A percentile compares a stretch with the other conserved stretches of the same genome.
Evolutionary conservation across 2,329 filamentous ascomycete species (phyloP).

Genomic region (Colletotrichum horii): DNA sequence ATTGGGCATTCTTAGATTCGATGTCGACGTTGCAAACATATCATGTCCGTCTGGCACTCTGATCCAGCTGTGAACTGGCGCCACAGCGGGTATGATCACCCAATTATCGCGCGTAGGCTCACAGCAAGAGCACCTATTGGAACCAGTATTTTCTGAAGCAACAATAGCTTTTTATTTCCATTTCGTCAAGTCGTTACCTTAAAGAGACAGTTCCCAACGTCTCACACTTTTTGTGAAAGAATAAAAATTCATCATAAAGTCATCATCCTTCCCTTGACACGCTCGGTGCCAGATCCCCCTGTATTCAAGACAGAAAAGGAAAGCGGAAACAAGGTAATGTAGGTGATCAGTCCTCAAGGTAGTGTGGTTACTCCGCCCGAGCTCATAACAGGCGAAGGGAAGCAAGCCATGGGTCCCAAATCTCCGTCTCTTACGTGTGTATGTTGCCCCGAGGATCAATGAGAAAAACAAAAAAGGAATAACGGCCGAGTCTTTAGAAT

Average conservation of each 20-base stretch:
- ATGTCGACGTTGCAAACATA: not conserved
- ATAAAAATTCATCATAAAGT: slow-evolving; percentile 32
- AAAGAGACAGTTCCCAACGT: slow-evolving; percentile 41
- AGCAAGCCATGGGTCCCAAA: not conserved
- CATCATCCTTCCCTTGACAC: slow-evolving; percentile 31
- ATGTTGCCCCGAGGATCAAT: not conserved
- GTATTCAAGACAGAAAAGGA: slow-evolving; percentile 18
- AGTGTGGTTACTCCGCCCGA: not conserved
- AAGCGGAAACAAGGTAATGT: slow-evolving; percentile 15
- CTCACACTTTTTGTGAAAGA: slow-evolving; percentile 41
- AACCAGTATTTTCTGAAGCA: slow-evolving; percentile 5
- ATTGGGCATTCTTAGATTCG: not conserved
- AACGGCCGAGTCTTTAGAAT: slow-evolving; percentile 22
- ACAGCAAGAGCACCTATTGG: not conserved
- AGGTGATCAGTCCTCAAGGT: not conserved
- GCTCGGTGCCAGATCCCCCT: slow-evolving; percentile 1
- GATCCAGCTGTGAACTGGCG: not conserved
- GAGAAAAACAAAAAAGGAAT: slow-evolving; percentile 11
- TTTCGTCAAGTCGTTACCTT: slow-evolving; percentile 44
- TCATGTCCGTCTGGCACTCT: not conserved
- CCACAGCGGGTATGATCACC: not conserved
- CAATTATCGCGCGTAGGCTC: not conserved
- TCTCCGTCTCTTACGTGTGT: slow-evolving; percentile 17
- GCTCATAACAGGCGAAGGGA: slow-evolving; percentile 13
- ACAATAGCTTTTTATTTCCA: slow-evolving; percentile 40